Evolutionary conservation across 2,329 filamentous ascomycete genomes (phyloP).

Genomic region (Ascochyta koolunga): DNA sequence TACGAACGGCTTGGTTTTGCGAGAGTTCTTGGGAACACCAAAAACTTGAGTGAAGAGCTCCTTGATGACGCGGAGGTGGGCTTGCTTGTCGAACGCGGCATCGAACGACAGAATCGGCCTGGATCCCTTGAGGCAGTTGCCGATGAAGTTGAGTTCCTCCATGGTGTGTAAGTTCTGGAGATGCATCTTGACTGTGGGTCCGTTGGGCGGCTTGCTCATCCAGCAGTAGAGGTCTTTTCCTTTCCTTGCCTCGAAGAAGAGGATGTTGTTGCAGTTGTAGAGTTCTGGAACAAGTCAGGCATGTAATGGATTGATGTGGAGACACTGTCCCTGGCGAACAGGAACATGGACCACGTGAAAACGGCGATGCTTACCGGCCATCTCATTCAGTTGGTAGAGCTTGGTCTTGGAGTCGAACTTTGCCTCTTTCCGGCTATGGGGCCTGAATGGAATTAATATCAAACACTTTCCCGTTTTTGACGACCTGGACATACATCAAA

Average conservation of each 20-base stretch:
- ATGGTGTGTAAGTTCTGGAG: constrained; percentile 91
- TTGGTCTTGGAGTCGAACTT: constrained; percentile 97
- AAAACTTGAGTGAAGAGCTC: constrained; percentile 91
- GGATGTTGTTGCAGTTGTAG: constrained; percentile 92
- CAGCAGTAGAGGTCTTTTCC: constrained; percentile 93
- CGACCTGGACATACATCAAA: constrained; percentile 63
- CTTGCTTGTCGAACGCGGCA: constrained; percentile 78
- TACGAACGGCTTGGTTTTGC: constrained; percentile 93
- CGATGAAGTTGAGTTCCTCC: constrained; percentile 95
- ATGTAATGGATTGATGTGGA: constrained; percentile 43
- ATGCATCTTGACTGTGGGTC: constrained; percentile 76
- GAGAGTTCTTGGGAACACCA: constrained; percentile 84
- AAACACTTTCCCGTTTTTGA: background rate
- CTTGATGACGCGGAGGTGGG: constrained; percentile 82
- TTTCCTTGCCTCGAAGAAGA: constrained; percentile 96
- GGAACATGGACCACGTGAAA: background rate
- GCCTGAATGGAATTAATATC: constrained; percentile 46
- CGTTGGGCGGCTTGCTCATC: constrained; percentile 89
- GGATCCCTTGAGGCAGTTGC: constrained; percentile 94
- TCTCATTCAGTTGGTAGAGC: constrained; percentile 57
- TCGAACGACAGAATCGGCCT: constrained; percentile 93
- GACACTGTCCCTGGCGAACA: constrained; percentile 66
- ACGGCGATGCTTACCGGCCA: constrained; percentile 39
- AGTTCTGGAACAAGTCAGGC: constrained; percentile 57
- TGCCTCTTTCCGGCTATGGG: constrained; percentile 90